Conservation (phyloP, 2,329 filamentous ascomycete species). For the Claviceps maximensis region DNA sequence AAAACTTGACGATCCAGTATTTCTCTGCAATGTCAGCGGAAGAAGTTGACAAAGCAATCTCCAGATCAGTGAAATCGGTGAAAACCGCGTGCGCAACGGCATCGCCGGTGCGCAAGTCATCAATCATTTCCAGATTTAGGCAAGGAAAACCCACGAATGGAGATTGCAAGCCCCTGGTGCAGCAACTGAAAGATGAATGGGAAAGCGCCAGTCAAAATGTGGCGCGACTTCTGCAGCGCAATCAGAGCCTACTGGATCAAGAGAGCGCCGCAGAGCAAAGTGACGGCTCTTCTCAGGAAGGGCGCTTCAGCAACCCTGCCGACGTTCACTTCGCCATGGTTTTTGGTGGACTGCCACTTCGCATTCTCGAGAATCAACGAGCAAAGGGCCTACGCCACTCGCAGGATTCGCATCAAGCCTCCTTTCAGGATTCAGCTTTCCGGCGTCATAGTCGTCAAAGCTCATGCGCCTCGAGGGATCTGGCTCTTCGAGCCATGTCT, state of each 20-base stretch:
- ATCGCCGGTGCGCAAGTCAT: constrained; percentile 18
- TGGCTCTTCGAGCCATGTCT: constrained; percentile 6
- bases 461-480: constrained; percentile 4
- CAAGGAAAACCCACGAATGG: constrained; percentile 17
- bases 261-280: constrained; percentile 10
- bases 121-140: constrained; percentile 22
- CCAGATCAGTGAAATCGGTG: constrained; percentile 21
- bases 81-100: constrained; percentile 16
- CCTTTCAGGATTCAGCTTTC: not conserved
- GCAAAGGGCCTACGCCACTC: constrained; percentile 10
- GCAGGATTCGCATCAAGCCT: constrained; percentile 3
- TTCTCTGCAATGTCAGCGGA: constrained; percentile 28
- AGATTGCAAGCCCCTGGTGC: constrained; percentile 20
- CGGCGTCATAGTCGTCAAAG: constrained; percentile 5
- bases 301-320: constrained; percentile 10
- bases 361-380: constrained; percentile 17
- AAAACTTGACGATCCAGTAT: constrained; percentile 29
- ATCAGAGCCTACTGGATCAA: constrained; percentile 17
- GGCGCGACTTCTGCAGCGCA: constrained; percentile 22
- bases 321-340: constrained; percentile 18
- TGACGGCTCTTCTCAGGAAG: constrained; percentile 12
- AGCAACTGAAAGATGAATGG: constrained; percentile 27
- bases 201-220: constrained; percentile 21
- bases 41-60: constrained; percentile 23
- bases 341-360: constrained; percentile 25